These are phyloP conservation scores for Dacryopinax spathularia DNA, from an alignment of 768 basidiomycete genomes.

Conservation along the genomic window DNA sequence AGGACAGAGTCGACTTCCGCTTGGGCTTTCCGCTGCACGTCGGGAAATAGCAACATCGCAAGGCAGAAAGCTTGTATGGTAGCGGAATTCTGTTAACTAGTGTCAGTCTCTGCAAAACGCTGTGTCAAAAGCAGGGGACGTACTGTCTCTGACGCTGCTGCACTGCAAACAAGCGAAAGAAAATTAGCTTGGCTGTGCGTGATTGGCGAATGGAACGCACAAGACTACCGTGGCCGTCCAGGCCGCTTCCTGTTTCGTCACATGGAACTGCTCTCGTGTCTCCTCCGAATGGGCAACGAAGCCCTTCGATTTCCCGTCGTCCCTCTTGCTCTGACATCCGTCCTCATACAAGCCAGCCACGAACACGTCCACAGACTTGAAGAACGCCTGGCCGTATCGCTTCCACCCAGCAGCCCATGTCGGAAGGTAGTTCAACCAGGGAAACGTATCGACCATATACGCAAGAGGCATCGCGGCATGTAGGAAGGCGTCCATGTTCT, in stretches of 20 bases:
- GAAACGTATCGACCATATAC: background rate
- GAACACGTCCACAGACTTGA: background rate
- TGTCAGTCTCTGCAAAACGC: background rate
- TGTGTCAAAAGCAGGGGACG: background rate
- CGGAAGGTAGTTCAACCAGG: background rate
- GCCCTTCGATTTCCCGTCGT: background rate
- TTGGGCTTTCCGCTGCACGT: background rate
- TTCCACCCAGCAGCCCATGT: background rate
- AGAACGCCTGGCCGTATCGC: background rate
- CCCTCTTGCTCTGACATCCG: background rate
- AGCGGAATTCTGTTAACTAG: background rate
- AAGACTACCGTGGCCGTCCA: background rate
- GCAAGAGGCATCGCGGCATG: background rate
- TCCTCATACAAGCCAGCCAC: background rate
- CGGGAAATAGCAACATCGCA: background rate
- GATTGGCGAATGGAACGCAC: background rate
- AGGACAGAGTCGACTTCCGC: background rate
- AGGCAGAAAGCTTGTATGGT: background rate
- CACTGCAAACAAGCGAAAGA: background rate
- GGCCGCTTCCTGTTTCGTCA: background rate
- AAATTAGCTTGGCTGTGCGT: background rate
- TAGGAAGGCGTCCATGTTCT: background rate
- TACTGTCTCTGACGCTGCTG: background rate
- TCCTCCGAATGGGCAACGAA: background rate
- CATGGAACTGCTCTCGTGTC: background rate